phyloP scores from a whole-genome alignment of 2,329 filamentous ascomycete species.

The Hortaea werneckii region DNA sequence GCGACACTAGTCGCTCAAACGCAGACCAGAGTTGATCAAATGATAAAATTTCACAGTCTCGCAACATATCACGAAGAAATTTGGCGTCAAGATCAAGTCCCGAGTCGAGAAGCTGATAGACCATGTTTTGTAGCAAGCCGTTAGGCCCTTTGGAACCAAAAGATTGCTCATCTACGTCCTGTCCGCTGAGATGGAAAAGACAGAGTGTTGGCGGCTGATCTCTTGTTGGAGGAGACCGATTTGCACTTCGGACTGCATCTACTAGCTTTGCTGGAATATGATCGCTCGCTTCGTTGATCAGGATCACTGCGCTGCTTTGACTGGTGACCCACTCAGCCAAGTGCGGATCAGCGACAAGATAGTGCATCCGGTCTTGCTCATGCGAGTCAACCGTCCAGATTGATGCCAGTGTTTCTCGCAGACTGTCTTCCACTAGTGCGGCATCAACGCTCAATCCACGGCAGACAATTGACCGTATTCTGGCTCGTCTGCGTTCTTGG shows the following conservation, averaged over 20 bases:
- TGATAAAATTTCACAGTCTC: neutral
- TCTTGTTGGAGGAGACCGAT: too few relatives aligned
- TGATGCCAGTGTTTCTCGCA: neutral
- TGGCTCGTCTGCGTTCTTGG: neutral
- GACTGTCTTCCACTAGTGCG: neutral
- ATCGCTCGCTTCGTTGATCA: neutral
- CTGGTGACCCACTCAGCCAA: neutral
- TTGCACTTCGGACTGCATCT: neutral
- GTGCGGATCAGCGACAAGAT: neutral
- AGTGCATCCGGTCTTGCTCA: neutral
- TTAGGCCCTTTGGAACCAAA: neutral
- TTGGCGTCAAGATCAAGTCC: neutral
- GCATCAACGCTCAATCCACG: neutral
- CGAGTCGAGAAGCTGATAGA: neutral
- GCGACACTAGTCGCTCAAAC: neutral
- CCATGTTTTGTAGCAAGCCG: neutral
- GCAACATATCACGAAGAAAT: neutral
- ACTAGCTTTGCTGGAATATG: neutral
- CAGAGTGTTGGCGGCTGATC: too few relatives aligned
- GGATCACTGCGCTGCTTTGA: neutral
- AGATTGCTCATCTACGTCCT: too few relatives aligned
- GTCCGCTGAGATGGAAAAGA: too few relatives aligned
- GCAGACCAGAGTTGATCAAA: neutral
- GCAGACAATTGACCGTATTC: neutral
- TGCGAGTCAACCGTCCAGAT: neutral